These are phyloP conservation scores for Trichoderma atroviride DNA, from an alignment of 2,329 filamentous ascomycete genomes.

Conservation along the genomic window DNA sequence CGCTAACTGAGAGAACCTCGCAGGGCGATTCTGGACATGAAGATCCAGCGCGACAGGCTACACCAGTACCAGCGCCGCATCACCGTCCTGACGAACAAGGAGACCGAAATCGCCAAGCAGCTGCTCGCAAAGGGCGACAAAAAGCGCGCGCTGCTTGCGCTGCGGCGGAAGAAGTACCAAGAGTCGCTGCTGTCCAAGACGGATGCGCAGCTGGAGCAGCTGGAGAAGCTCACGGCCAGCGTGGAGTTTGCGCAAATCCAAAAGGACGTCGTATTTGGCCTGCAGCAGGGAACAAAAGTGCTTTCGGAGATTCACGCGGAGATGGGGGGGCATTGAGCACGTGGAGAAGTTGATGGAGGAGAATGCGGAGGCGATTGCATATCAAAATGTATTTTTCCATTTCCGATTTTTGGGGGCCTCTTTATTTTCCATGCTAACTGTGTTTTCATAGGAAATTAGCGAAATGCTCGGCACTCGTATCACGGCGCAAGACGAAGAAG, in stretches of 20 bases:
- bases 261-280: conserved; percentile 90
- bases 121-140: conserved; percentile 82
- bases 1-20: not conserved
- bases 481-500: conserved; percentile 93
- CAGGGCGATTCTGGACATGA: conserved; percentile 96
- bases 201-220: conserved; percentile 88
- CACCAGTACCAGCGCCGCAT: conserved; percentile 95
- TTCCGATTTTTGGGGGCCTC: not conserved
- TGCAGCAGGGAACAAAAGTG: conserved; percentile 89
- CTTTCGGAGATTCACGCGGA: conserved; percentile 89
- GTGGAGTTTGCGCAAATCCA: conserved; percentile 97
- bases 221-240: conserved; percentile 83
- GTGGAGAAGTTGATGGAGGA: conserved; percentile 96
- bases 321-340: conserved; percentile 92
- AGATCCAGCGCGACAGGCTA: conserved; percentile 94
- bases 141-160: conserved; percentile 77
- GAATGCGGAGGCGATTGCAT: conserved; percentile 84
- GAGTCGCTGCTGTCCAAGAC: conserved; percentile 86
- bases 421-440: conserved; percentile 21
- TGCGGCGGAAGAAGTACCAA: conserved; percentile 96
- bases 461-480: conserved; percentile 87
- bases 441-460: conserved; percentile 72
- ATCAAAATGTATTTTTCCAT: conserved; percentile 68
- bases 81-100: conserved; percentile 78
- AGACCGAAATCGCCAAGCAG: conserved; percentile 82